A percentile compares a stretch with the other conserved stretches of the same genome.
Evolutionary conservation across 306 rosid genomes (phyloP).

Genomic region (Malus asiatica): DNA sequence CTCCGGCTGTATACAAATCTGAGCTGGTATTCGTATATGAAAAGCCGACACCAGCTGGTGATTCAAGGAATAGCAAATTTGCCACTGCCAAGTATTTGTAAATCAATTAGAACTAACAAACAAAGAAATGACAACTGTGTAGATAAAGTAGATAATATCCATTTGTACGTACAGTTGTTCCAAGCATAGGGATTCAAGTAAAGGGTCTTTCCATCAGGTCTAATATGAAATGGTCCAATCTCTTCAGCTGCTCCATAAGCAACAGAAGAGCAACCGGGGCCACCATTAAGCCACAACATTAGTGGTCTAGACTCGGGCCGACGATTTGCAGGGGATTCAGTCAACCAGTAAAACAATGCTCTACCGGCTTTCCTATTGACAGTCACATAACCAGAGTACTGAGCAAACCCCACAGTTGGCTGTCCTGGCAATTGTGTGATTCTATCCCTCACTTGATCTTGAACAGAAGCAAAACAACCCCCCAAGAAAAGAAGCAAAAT

Average conservation of each 20-base stretch:
- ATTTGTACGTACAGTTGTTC: slow-evolving; percentile 60
- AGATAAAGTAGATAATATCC: neutral
- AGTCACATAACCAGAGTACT: slow-evolving; percentile 84
- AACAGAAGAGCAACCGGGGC: slow-evolving; percentile 97
- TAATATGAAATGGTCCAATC: slow-evolving; percentile 83
- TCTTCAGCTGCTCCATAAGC: slow-evolving; percentile 96
- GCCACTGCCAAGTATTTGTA: slow-evolving; percentile 57
- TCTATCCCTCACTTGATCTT: slow-evolving; percentile 68
- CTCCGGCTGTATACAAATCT: slow-evolving; percentile 77
- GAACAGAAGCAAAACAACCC: slow-evolving; percentile 37
- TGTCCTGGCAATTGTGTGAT: slow-evolving; percentile 72
- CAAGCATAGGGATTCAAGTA: slow-evolving; percentile 84
- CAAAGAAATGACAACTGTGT: neutral
- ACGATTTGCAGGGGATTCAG: slow-evolving; percentile 57
- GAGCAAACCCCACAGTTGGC: slow-evolving; percentile 70
- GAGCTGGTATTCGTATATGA: slow-evolving; percentile 68
- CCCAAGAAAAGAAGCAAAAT: slow-evolving; percentile 36
- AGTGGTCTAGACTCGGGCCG: slow-evolving; percentile 69
- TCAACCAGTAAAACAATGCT: slow-evolving; percentile 89
- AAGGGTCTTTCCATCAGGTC: slow-evolving; percentile 74
- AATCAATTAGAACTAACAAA: slow-evolving; percentile 2
- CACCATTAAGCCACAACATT: slow-evolving; percentile 94
- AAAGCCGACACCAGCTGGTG: slow-evolving; percentile 99
- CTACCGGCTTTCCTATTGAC: slow-evolving; percentile 71
- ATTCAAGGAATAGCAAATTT: slow-evolving; percentile 78